These are phyloP conservation scores for Puccinia triticina DNA, from an alignment of 1,284 basidiomycete genomes.

Conservation along the genomic window DNA sequence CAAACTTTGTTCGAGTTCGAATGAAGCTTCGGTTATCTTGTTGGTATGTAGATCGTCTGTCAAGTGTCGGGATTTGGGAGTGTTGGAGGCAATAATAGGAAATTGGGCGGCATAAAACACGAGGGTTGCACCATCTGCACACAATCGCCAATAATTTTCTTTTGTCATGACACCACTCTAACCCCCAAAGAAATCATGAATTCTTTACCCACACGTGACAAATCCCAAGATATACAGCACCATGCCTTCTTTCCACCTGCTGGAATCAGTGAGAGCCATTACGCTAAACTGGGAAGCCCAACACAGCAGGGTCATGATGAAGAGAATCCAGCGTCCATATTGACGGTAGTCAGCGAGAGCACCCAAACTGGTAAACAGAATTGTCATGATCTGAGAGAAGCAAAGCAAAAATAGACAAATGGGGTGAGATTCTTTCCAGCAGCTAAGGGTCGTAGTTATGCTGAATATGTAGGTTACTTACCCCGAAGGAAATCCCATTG, in stretches of 20 bases:
- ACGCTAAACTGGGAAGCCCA: conserved; percentile 42
- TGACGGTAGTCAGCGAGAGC: conserved; percentile 40
- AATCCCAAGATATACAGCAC: conserved; percentile 48
- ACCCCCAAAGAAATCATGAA: neutral
- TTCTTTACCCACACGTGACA: conserved; percentile 35
- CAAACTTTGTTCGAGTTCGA: conserved; percentile 24
- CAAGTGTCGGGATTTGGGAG: conserved; percentile 12
- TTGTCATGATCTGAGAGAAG: conserved; percentile 47
- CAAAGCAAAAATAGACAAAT: neutral
- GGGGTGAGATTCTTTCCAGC: neutral
- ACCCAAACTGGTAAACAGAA: conserved; percentile 46
- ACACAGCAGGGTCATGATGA: conserved; percentile 43
- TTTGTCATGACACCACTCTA: neutral
- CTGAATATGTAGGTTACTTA: neutral
- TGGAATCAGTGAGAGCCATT: conserved; percentile 29
- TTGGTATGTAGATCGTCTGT: neutral
- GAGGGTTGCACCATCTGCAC: conserved; percentile 48
- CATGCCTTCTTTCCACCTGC: conserved; percentile 41
- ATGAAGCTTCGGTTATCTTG: conserved; percentile 7
- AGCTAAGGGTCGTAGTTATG: neutral
- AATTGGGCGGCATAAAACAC: conserved; percentile 50
- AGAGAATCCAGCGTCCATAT: conserved; percentile 43
- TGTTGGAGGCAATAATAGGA: conserved; percentile 39
- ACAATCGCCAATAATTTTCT: neutral
- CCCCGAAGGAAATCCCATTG: conserved; percentile 47